Conservation (phyloP, 1,284 basidiomycete species). For the Boletus mariae region DNA sequence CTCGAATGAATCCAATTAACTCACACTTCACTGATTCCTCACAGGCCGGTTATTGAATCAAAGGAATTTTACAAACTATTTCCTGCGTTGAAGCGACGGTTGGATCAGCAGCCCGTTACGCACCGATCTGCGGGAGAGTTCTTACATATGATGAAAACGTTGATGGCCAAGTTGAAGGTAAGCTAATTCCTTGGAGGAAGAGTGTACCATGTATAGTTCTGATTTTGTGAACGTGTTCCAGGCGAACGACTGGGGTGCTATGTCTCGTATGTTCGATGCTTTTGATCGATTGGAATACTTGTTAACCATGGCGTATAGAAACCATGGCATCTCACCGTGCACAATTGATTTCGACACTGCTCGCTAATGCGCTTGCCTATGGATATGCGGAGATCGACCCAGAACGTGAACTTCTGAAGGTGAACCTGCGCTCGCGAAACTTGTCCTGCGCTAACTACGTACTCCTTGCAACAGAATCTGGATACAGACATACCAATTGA, state of each 20-base stretch:
- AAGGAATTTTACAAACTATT: slow-evolving; percentile 55
- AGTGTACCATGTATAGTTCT: neutral
- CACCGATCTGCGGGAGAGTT: slow-evolving; percentile 52
- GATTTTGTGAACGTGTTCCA: slow-evolving; percentile 15
- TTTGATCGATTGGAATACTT: neutral
- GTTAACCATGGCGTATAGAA: slow-evolving; percentile 36
- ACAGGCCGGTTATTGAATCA: slow-evolving; percentile 31
- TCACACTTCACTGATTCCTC: neutral
- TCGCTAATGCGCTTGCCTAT: slow-evolving; percentile 44
- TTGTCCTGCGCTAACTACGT: neutral
- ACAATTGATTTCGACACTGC: slow-evolving; percentile 14
- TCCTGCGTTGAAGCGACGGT: slow-evolving; percentile 39
- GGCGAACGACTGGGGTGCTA: slow-evolving; percentile 62
- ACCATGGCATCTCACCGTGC: slow-evolving; percentile 52
- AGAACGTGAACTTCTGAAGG: slow-evolving; percentile 48
- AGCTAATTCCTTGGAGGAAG: neutral
- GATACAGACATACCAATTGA: slow-evolving; percentile 44
- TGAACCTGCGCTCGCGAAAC: slow-evolving; percentile 12
- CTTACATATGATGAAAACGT: slow-evolving; percentile 52
- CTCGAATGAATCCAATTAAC: neutral
- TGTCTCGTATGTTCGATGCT: slow-evolving; percentile 43
- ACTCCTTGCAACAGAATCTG: slow-evolving; percentile 38
- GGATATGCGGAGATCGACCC: slow-evolving; percentile 46
- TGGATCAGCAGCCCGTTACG: slow-evolving; percentile 47
- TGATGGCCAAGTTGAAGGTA: slow-evolving; percentile 68